These are phyloP conservation scores for Quercus cerris DNA, from an alignment of 306 rosid species.

Conservation along the genomic window DNA sequence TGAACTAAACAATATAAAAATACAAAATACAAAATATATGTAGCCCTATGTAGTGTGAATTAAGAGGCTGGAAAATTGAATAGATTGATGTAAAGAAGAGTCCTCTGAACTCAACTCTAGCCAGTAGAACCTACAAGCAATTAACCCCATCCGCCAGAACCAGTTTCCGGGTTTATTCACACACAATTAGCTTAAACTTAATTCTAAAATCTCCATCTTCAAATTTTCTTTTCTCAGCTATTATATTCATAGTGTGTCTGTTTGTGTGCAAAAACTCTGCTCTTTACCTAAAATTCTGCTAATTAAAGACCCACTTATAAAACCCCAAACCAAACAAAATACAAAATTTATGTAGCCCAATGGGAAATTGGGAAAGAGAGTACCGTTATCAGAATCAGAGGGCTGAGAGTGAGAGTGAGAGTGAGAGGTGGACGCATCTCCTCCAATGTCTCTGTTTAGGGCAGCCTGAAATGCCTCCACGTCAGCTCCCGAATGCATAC, in stretches of 20 bases:
- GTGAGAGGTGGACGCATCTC: slow-evolving; percentile 50
- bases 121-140: too few relatives aligned
- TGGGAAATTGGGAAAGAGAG: not conserved
- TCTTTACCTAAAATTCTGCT: not conserved
- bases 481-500: slow-evolving; percentile 84
- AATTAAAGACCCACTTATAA: not conserved
- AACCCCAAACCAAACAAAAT: not conserved
- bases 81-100: too few relatives aligned
- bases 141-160: not conserved
- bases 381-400: slow-evolving; percentile 59
- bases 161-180: not conserved
- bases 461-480: slow-evolving; percentile 93
- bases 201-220: not conserved
- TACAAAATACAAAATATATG: not conserved
- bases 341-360: not conserved
- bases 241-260: not conserved
- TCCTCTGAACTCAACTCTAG: too few relatives aligned
- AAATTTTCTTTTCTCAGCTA: not conserved
- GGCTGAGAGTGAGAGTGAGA: not conserved
- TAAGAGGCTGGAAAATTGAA: not conserved
- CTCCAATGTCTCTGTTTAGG: slow-evolving; percentile 72
- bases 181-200: not conserved
- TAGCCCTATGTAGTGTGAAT: not conserved
- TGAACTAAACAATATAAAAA: not conserved
- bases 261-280: too few relatives aligned